Percentiles rank a stretch among this genome's conserved stretches.
Evolutionary conservation across 2,329 filamentous ascomycete genomes (phyloP).

Genomic region (Penicillium aurantiogriseum): DNA sequence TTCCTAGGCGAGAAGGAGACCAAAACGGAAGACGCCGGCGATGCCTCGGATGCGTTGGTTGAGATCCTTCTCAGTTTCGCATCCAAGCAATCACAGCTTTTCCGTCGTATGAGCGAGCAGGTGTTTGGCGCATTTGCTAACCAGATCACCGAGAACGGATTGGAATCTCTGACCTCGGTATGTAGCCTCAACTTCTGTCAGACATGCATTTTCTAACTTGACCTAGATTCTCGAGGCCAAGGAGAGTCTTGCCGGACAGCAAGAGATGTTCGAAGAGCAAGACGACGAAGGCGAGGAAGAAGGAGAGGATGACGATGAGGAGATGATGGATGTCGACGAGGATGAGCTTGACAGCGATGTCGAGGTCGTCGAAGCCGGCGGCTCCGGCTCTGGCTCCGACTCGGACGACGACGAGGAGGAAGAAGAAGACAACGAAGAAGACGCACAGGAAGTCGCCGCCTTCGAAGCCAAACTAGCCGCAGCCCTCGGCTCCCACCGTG

Average conservation of each 20-base stretch:
- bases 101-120: constrained; percentile 81
- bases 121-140: constrained; percentile 81
- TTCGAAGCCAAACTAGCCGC: constrained; percentile 76
- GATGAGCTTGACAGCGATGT: constrained; percentile 37
- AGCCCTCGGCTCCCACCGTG: constrained; percentile 69
- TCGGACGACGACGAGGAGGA: constrained; percentile 35
- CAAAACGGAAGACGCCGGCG: constrained; percentile 51
- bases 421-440: constrained; percentile 46
- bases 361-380: constrained; percentile 39
- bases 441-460: constrained; percentile 54
- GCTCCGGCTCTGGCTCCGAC: constrained; percentile 43
- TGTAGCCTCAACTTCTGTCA: constrained; percentile 3
- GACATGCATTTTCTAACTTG: constrained; percentile 37
- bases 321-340: constrained; percentile 50
- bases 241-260: constrained; percentile 79
- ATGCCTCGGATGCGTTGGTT: constrained; percentile 68
- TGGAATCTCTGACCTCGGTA: constrained; percentile 60
- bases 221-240: constrained; percentile 71
- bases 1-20: constrained; percentile 53
- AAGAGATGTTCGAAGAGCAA: constrained; percentile 76
- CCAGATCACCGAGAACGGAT: constrained; percentile 69
- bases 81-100: constrained; percentile 77
- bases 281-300: constrained; percentile 48
- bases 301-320: constrained; percentile 41
- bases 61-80: constrained; percentile 90